These are phyloP conservation scores for Paraphoma chrysanthemicola DNA, from an alignment of 2,329 filamentous ascomycete species.

Conservation along the genomic window DNA sequence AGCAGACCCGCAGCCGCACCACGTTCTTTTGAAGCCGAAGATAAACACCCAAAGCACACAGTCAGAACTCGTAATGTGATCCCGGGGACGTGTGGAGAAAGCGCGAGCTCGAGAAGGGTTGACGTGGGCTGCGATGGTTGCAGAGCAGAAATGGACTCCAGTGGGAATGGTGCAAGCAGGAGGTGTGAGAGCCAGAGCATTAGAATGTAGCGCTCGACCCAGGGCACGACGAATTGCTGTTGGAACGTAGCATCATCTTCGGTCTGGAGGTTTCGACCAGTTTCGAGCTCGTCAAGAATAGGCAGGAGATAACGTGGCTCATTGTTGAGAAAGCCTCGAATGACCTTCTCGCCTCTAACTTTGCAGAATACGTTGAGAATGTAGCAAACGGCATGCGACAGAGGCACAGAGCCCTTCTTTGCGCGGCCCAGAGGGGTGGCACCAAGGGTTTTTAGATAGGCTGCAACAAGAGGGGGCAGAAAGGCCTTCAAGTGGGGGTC, in stretches of 20 bases:
- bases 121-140: conserved; percentile 41
- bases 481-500: conserved; percentile 81
- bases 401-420: conserved; percentile 35
- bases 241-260: conserved; percentile 19
- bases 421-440: conserved; percentile 24
- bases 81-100: conserved; percentile 69
- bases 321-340: conserved; percentile 88
- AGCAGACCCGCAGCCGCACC: conserved; percentile 86
- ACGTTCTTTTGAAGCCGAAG: conserved; percentile 81
- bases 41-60: conserved; percentile 74
- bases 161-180: conserved; percentile 79
- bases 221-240: conserved; percentile 51
- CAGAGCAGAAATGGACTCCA: conserved; percentile 77
- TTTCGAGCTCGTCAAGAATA: conserved; percentile 77
- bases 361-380: conserved; percentile 93
- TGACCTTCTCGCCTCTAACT: conserved; percentile 89
- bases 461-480: conserved; percentile 75
- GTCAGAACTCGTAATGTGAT: conserved; percentile 75
- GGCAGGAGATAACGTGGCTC: conserved; percentile 86
- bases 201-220: conserved; percentile 89
- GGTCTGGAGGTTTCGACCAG: conserved; percentile 48
- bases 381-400: conserved; percentile 69
- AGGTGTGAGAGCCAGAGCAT: conserved; percentile 75
- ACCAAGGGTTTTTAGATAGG: conserved; percentile 73
- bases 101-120: conserved; percentile 54